Conservation (phyloP, 1,284 basidiomycete species). For the Afroboletus lepidellus region DNA sequence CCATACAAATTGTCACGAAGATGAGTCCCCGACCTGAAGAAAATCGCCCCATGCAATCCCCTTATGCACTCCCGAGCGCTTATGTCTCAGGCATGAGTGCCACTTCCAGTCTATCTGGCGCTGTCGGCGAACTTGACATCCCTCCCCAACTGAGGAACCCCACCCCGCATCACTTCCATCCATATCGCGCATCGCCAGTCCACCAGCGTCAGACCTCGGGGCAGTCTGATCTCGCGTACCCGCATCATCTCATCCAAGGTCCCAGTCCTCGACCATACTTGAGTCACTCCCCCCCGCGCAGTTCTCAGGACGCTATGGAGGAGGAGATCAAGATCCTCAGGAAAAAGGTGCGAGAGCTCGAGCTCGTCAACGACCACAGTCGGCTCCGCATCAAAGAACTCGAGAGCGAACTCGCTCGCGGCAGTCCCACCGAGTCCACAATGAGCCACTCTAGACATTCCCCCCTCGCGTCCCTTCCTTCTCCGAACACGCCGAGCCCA, state of each 20-base stretch:
- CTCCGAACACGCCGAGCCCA: conserved; percentile 40
- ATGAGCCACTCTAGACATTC: conserved; percentile 22
- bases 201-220: conserved; percentile 31
- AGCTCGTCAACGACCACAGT: conserved; percentile 45
- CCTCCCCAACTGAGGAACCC: conserved; percentile 37
- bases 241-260: conserved; percentile 21
- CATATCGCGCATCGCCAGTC: conserved; percentile 26
- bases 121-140: conserved; percentile 54
- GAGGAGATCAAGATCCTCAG: conserved; percentile 42
- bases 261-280: conserved; percentile 27
- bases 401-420: conserved; percentile 42
- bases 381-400: conserved; percentile 47
- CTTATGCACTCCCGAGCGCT: conserved; percentile 26
- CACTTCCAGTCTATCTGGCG: conserved; percentile 60
- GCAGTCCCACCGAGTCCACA: conserved; percentile 28
- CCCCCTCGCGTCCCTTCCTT: conserved; percentile 8
- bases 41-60: conserved; percentile 30
- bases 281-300: conserved; percentile 26
- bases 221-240: conserved; percentile 25
- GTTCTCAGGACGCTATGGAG: conserved; percentile 30
- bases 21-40: conserved; percentile 16
- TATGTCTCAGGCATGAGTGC: conserved; percentile 38
- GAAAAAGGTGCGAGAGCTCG: conserved; percentile 44
- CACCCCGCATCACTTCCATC: conserved; percentile 34
- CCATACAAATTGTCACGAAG: conserved; percentile 32